phyloP scores from a whole-genome alignment of 148 eudicot genomes.

The Silene conica region DNA sequence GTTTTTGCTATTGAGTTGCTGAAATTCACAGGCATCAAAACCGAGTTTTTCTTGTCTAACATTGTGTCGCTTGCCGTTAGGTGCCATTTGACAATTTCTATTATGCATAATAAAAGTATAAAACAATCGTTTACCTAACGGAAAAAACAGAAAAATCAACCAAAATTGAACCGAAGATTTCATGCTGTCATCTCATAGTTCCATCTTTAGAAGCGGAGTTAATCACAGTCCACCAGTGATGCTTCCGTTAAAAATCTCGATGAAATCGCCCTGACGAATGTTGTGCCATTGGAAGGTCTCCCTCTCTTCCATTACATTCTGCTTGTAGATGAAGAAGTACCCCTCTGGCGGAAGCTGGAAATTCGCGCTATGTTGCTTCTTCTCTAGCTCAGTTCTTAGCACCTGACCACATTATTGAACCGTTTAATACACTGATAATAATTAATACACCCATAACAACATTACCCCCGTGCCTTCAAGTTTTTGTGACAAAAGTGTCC shows the following conservation, averaged over 20 bases:
- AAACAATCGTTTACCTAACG: not conserved
- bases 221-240: slow-evolving; percentile 51
- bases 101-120: not conserved
- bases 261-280: slow-evolving; percentile 44
- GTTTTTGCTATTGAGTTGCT: not conserved
- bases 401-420: slow-evolving; percentile 19
- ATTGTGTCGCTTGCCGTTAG: not conserved
- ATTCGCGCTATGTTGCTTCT: slow-evolving; percentile 23
- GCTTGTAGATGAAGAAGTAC: slow-evolving; percentile 67
- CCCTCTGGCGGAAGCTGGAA: slow-evolving; percentile 58
- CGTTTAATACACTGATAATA: not conserved
- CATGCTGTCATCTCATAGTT: not conserved
- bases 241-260: slow-evolving; percentile 67
- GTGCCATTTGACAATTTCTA: not conserved
- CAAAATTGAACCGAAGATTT: not conserved
- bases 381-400: slow-evolving; percentile 51
- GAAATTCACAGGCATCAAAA: not conserved
- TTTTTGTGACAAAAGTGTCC: too few species aligned
- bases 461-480: not conserved
- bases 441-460: not conserved
- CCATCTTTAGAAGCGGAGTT: not conserved
- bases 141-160: not conserved
- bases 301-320: slow-evolving; percentile 76
- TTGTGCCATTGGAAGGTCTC: slow-evolving; percentile 61
- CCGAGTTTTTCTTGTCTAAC: not conserved